Conservation (phyloP, 139 green algal species). For the Medakamo hakoo region DNA sequence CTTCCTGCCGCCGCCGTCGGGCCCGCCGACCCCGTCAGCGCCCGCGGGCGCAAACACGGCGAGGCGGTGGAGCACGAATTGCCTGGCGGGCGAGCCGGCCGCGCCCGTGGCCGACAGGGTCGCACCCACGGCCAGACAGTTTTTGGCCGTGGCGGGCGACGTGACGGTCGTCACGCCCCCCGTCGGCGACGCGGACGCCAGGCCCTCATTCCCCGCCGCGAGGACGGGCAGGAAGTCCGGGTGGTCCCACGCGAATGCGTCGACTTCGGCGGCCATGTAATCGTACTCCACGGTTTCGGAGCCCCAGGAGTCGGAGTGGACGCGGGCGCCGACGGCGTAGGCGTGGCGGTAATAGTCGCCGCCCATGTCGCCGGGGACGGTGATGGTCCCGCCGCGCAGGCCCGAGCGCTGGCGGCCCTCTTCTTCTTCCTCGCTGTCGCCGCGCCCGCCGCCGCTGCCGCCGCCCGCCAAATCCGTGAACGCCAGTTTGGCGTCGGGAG, state of each 20-base stretch:
- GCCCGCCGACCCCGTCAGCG: no score
- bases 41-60: no score
- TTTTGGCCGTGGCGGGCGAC: constrained; percentile 66
- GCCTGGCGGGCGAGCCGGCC: constrained; percentile 1
- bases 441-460: constrained; percentile 6
- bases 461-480: constrained; percentile 54
- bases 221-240: constrained; percentile 35
- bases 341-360: constrained; percentile 49
- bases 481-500: constrained; percentile 51
- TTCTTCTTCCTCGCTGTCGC: no score
- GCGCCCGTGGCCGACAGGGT: constrained; percentile 18
- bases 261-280: constrained; percentile 29
- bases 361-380: constrained; percentile 32
- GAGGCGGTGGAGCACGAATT: not conserved
- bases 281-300: constrained; percentile 50
- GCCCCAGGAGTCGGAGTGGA: constrained; percentile 82
- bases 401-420: no score
- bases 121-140: constrained; percentile 60
- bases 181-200: constrained; percentile 6
- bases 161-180: constrained; percentile 39
- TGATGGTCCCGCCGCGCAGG: no score
- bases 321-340: constrained; percentile 40
- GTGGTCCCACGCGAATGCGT: constrained; percentile 30
- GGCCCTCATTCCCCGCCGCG: constrained; percentile 54
- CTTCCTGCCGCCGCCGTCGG: no score